These are phyloP conservation scores for Talaromyces sp. DNA, from an alignment of 2,329 filamentous ascomycete genomes.

Conservation along the genomic window DNA sequence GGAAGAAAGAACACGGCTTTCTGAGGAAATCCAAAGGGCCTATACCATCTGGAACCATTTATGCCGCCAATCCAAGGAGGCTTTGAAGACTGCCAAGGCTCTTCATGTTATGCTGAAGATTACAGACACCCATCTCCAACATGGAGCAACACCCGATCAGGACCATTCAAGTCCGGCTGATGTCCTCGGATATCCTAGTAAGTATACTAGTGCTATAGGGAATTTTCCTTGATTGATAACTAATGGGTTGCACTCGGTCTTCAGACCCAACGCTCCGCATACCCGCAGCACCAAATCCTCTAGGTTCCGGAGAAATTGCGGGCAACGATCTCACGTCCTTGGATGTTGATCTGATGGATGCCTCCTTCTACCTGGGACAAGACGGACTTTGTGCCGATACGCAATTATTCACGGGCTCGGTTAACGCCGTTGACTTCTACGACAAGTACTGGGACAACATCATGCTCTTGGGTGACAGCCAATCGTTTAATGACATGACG, in stretches of 20 bases:
- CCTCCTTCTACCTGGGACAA: constrained; percentile 14
- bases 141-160: constrained; percentile 13
- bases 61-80: constrained; percentile 15
- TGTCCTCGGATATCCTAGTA: neutral
- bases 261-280: neutral
- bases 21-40: constrained; percentile 11
- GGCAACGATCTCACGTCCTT: constrained; percentile 7
- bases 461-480: constrained; percentile 13
- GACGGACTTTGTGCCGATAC: neutral
- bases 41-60: constrained; percentile 14
- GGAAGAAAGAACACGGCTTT: constrained; percentile 10
- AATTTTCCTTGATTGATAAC: neutral
- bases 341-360: constrained; percentile 16
- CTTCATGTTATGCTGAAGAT: constrained; percentile 16
- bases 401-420: constrained; percentile 12
- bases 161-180: neutral
- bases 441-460: constrained; percentile 17
- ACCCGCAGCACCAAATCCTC: neutral
- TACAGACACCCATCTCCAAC: constrained; percentile 14
- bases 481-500: neutral
- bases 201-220: neutral
- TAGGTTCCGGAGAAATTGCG: neutral
- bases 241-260: neutral
- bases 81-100: constrained; percentile 13
- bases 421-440: constrained; percentile 13